Conservation (phyloP, 129 eudicot genomes). For the Solidago caesia region DNA sequence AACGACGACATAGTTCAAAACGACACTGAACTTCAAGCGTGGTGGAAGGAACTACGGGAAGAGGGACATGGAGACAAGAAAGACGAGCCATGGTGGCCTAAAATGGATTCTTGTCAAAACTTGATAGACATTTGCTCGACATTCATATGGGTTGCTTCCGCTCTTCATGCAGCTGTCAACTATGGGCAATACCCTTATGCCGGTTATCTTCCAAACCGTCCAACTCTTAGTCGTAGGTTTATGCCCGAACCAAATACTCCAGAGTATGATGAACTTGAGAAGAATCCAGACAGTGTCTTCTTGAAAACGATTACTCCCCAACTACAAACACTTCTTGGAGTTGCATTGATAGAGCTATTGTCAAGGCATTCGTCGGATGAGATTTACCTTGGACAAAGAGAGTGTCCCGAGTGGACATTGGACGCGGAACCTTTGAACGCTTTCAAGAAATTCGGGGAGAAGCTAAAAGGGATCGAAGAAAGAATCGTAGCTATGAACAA, state of each 20-base stretch:
- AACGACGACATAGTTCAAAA: constrained; percentile 23
- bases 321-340: constrained; percentile 33
- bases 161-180: constrained; percentile 53
- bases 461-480: constrained; percentile 39
- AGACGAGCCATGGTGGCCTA: constrained; percentile 47
- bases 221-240: constrained; percentile 36
- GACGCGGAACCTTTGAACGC: constrained; percentile 33
- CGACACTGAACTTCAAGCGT: constrained; percentile 48
- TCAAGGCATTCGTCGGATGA: constrained; percentile 44
- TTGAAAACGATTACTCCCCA: constrained; percentile 38
- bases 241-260: constrained; percentile 44
- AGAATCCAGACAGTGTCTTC: constrained; percentile 35
- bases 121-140: constrained; percentile 35
- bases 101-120: constrained; percentile 30
- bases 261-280: constrained; percentile 43
- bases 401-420: constrained; percentile 38
- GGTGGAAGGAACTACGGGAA: constrained; percentile 54
- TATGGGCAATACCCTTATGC: constrained; percentile 51
- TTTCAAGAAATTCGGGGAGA: constrained; percentile 34
- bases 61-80: constrained; percentile 52
- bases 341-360: constrained; percentile 41
- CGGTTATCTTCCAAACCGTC: constrained; percentile 48
- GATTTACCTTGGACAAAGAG: constrained; percentile 42
- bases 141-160: constrained; percentile 47
- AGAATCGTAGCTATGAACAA: constrained; percentile 35